phyloP scores from a whole-genome alignment of 2,329 filamentous ascomycete species.

The Arthroderma sp. region DNA sequence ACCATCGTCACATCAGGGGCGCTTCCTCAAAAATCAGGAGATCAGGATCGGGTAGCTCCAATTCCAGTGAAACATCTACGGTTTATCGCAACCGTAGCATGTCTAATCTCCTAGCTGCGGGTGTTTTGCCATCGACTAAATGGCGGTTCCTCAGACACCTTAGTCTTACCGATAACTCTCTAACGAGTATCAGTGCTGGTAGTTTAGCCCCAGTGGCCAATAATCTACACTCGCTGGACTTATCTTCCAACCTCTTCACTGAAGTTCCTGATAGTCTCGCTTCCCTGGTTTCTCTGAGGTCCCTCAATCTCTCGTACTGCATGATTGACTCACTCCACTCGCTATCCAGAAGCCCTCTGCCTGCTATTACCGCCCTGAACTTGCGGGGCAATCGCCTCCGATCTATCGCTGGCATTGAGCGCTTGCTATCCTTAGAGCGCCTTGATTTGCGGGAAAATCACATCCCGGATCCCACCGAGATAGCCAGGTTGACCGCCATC shows the following conservation, averaged over 20 bases:
- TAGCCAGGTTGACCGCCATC: slow-evolving; percentile 77
- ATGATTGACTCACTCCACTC: slow-evolving; percentile 95
- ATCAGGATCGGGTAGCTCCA: slow-evolving; percentile 84
- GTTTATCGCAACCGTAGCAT: slow-evolving; percentile 50
- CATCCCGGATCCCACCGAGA: slow-evolving; percentile 77
- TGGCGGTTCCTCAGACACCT: slow-evolving; percentile 92
- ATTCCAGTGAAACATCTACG: slow-evolving; percentile 53
- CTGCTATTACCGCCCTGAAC: slow-evolving; percentile 86
- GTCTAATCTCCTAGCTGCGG: slow-evolving; percentile 59
- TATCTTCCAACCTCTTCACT: slow-evolving; percentile 86
- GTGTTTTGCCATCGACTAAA: slow-evolving; percentile 67
- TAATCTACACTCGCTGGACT: slow-evolving; percentile 79
- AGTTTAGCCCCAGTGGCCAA: slow-evolving; percentile 73
- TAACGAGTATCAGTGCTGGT: slow-evolving; percentile 63
- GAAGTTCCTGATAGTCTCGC: slow-evolving; percentile 87
- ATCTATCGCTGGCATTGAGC: slow-evolving; percentile 81
- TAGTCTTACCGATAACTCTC: slow-evolving; percentile 78
- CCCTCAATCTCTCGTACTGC: slow-evolving; percentile 86
- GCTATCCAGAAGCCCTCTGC: slow-evolving; percentile 69
- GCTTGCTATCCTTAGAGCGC: slow-evolving; percentile 73
- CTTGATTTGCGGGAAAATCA: slow-evolving; percentile 85
- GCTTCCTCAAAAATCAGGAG: slow-evolving; percentile 62
- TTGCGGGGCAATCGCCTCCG: slow-evolving; percentile 75
- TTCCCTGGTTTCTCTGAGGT: slow-evolving; percentile 71
- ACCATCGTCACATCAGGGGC: slow-evolving; percentile 29